Percentiles rank a stretch among this genome's conserved stretches.
Evolutionary conservation across 2,329 filamentous ascomycete genomes (phyloP).

Genomic region (Plenodomus lindquistii): DNA sequence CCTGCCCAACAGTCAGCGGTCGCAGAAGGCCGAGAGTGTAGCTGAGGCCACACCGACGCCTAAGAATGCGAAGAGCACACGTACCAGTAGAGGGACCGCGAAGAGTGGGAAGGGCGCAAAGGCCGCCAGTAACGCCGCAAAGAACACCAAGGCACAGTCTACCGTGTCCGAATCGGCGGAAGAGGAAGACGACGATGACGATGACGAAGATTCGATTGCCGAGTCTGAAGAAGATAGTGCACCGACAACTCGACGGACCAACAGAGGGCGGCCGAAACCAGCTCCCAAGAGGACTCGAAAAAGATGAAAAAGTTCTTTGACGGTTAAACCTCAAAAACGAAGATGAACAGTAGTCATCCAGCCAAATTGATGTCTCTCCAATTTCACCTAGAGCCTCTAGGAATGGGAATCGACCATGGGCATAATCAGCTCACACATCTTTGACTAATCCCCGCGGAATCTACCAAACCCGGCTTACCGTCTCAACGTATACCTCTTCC

Average conservation of each 20-base stretch:
- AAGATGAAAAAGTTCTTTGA: conserved; percentile 7
- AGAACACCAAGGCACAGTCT: conserved; percentile 36
- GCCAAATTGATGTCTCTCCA: no score
- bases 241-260: conserved; percentile 38
- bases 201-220: conserved; percentile 34
- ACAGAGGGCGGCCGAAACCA: conserved; percentile 28
- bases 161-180: conserved; percentile 38
- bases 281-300: conserved; percentile 37
- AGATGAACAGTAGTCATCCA: background rate
- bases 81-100: conserved; percentile 25
- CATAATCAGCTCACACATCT: no score
- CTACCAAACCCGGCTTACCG: no score
- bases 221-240: conserved; percentile 40
- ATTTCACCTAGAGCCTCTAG: no score
- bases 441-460: no score
- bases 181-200: conserved; percentile 46
- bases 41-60: conserved; percentile 36
- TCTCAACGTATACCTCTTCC: no score
- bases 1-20: conserved; percentile 29
- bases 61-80: conserved; percentile 33
- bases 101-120: conserved; percentile 32
- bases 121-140: conserved; percentile 23
- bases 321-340: background rate
- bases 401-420: no score
- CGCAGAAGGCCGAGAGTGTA: conserved; percentile 33